Evolutionary conservation across 2,329 filamentous ascomycete species (phyloP).

Genomic region (Cladorrhinum sp.): DNA sequence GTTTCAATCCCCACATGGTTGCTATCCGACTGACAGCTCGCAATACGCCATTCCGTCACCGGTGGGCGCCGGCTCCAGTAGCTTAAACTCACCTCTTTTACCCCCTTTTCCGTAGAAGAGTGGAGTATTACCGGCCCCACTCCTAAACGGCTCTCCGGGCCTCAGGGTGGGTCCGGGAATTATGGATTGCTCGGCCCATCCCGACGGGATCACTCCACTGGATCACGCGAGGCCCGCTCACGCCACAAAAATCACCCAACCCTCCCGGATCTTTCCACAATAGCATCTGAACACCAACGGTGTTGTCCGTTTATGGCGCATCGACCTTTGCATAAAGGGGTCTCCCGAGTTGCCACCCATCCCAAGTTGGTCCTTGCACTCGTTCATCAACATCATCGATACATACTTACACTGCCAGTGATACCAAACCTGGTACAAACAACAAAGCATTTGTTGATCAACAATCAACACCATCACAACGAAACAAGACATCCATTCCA

Average conservation of each 20-base stretch:
- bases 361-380: not conserved
- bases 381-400: not conserved
- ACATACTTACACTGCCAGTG: too few relatives aligned
- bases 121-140: not conserved
- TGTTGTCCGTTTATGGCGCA: not conserved
- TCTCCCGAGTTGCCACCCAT: not conserved
- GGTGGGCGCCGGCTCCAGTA: not conserved
- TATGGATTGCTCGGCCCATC: not conserved
- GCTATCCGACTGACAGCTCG: not conserved
- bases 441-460: not conserved
- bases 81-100: not conserved
- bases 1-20: not conserved
- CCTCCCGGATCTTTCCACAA: not conserved
- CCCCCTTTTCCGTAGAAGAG: not conserved
- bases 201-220: constrained; percentile 1
- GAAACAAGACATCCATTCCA: not conserved
- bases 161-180: not conserved
- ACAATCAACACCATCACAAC: not conserved
- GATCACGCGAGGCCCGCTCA: not conserved
- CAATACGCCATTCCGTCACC: not conserved
- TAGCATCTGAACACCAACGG: not conserved
- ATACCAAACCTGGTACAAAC: too few relatives aligned
- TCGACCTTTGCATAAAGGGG: not conserved
- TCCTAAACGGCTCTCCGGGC: too few relatives aligned
- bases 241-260: constrained; percentile 7